Evolutionary conservation across 2,329 filamentous ascomycete species (phyloP).

Genomic region (Fusarium sp.): DNA sequence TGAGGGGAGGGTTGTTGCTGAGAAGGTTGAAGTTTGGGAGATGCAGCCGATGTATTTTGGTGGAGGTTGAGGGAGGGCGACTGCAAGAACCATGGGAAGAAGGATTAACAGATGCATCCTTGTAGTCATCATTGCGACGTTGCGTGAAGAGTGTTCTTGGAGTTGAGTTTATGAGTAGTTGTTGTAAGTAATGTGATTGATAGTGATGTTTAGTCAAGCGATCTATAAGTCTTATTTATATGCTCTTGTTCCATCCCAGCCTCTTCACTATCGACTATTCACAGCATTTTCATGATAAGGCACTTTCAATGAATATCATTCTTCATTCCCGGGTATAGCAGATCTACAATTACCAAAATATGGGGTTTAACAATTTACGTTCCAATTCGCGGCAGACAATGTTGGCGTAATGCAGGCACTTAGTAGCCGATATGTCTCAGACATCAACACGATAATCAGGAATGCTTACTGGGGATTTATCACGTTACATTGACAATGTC

Average conservation of each 20-base stretch:
- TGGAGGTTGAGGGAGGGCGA: slow-evolving; percentile 12
- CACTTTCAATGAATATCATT: neutral
- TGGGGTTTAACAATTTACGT: neutral
- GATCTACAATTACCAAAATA: neutral
- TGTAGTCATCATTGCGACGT: neutral
- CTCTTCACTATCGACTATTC: neutral
- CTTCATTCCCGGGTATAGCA: neutral
- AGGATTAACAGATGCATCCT: slow-evolving; percentile 21
- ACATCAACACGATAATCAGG: neutral
- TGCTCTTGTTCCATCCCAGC: neutral
- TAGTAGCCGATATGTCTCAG: slow-evolving; percentile 8
- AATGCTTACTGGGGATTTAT: neutral
- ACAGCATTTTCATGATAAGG: neutral
- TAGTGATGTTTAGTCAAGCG: neutral
- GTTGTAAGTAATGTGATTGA: neutral
- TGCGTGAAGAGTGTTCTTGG: neutral
- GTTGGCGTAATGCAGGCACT: neutral
- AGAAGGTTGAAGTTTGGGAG: slow-evolving; percentile 29
- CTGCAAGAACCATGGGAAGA: slow-evolving; percentile 32
- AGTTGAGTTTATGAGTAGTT: neutral
- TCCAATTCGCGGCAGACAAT: slow-evolving; percentile 21
- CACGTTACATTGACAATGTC: neutral
- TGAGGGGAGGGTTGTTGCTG: slow-evolving; percentile 12
- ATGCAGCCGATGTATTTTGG: slow-evolving; percentile 46
- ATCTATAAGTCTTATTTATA: slow-evolving; percentile 17